Percentiles rank a stretch among this genome's conserved stretches.
Conservation (phyloP, 208 protist genomes). For the Naegleria lovaniensis region DNA sequence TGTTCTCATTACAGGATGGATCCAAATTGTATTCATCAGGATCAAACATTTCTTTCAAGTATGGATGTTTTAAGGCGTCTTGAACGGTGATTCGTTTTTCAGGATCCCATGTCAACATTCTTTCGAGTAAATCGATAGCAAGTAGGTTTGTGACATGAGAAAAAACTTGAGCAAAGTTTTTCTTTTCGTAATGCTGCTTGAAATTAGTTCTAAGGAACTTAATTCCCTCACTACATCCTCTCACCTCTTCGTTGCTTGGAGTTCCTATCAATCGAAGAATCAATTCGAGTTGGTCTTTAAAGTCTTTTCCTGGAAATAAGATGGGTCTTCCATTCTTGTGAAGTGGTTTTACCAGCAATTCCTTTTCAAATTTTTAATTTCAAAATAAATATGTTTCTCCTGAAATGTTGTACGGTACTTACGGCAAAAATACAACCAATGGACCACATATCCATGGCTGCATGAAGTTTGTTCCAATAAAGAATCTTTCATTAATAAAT, state of each 20-base stretch:
- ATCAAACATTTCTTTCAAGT: constrained; percentile 34
- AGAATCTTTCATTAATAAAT: constrained; percentile 57
- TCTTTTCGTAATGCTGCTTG: background rate
- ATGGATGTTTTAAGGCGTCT: constrained; percentile 50
- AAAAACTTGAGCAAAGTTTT: background rate
- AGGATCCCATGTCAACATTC: constrained; percentile 53
- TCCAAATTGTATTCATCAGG: background rate
- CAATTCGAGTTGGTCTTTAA: background rate
- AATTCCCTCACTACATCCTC: background rate
- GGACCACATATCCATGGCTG: constrained; percentile 42
- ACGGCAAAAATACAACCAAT: background rate
- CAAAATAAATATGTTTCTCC: too few species aligned
- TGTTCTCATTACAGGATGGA: background rate
- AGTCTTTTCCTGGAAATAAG: background rate
- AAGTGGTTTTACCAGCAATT: background rate
- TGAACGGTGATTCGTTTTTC: constrained; percentile 47
- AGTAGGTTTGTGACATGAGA: background rate
- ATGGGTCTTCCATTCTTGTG: background rate
- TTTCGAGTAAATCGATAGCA: constrained; percentile 48
- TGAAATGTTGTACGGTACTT: background rate
- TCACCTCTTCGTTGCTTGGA: background rate
- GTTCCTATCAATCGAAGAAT: background rate
- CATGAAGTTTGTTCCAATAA: constrained; percentile 30
- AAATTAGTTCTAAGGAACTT: background rate
- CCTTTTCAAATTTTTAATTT: background rate